phyloP scores from a whole-genome alignment of 345 rosid species.

The Populus euphratica region DNA sequence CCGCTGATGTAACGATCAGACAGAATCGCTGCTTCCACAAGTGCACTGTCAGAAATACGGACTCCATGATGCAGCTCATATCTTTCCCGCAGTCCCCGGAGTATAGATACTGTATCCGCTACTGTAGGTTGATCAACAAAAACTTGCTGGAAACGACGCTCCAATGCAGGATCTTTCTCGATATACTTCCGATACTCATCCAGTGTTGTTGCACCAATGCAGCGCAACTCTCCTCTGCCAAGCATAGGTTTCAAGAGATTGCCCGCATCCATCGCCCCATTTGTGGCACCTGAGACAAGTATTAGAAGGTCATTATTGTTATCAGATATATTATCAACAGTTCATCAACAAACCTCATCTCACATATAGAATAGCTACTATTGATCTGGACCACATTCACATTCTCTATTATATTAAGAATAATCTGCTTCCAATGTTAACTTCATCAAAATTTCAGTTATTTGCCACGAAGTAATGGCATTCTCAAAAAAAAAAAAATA shows the following conservation, averaged over 20 bases:
- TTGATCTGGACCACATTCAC: not conserved
- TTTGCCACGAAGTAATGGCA: not conserved
- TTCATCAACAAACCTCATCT: not conserved
- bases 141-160: conserved; percentile 98
- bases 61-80: conserved; percentile 99
- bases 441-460: not conserved
- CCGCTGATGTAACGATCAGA: conserved; percentile 99
- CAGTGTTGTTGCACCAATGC: conserved; percentile 95
- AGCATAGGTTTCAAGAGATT: conserved; percentile 98
- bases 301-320: not conserved
- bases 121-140: conserved; percentile 96
- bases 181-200: conserved; percentile 96
- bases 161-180: conserved; percentile 98
- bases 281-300: conserved; percentile 81
- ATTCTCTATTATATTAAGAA: not conserved
- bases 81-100: conserved; percentile 94
- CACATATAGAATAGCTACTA: not conserved
- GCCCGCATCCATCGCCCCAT: conserved; percentile 99
- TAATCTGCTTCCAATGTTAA: not conserved
- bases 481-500: not conserved
- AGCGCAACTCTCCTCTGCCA: conserved; percentile 93
- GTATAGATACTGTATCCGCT: conserved; percentile 84
- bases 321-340: not conserved
- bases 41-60: conserved; percentile 94
- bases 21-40: conserved; percentile 93